Evolutionary conservation across 2,329 filamentous ascomycete genomes (phyloP).

Genomic region (Metarhizium brunneum): DNA sequence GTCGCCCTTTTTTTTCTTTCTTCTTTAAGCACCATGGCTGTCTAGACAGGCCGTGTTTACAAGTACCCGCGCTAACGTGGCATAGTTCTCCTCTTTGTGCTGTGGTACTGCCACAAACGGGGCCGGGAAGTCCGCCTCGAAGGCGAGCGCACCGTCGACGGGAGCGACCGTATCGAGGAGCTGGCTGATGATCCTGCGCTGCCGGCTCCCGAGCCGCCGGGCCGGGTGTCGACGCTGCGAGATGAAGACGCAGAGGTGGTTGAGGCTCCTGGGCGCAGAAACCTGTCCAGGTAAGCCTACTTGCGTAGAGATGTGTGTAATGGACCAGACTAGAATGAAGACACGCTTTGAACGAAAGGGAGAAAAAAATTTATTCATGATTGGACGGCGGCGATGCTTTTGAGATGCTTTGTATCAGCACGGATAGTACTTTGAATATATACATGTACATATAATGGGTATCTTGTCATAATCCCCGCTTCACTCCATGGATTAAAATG

Average conservation of each 20-base stretch:
- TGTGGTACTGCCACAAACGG: constrained; percentile 98
- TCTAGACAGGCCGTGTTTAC: not conserved
- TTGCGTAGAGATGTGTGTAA: no score
- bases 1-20: not conserved
- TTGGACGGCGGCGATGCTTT: not conserved
- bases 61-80: constrained; percentile 5
- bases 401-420: not conserved
- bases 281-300: no score
- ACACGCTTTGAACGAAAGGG: not conserved
- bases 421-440: not conserved
- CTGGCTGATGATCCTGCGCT: constrained; percentile 38
- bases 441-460: constrained; percentile 11
- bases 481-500: not conserved
- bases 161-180: constrained; percentile 35
- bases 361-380: not conserved
- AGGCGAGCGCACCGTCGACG: constrained; percentile 37
- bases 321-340: no score
- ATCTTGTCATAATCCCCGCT: constrained; percentile 8
- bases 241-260: not conserved
- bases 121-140: constrained; percentile 77
- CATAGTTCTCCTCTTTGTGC: constrained; percentile 76
- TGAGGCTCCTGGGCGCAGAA: not conserved
- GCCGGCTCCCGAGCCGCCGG: constrained; percentile 17
- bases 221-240: not conserved
- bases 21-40: not conserved